These are phyloP conservation scores for Aspergillus ruber DNA, from an alignment of 2,329 filamentous ascomycete genomes.

Conservation along the genomic window DNA sequence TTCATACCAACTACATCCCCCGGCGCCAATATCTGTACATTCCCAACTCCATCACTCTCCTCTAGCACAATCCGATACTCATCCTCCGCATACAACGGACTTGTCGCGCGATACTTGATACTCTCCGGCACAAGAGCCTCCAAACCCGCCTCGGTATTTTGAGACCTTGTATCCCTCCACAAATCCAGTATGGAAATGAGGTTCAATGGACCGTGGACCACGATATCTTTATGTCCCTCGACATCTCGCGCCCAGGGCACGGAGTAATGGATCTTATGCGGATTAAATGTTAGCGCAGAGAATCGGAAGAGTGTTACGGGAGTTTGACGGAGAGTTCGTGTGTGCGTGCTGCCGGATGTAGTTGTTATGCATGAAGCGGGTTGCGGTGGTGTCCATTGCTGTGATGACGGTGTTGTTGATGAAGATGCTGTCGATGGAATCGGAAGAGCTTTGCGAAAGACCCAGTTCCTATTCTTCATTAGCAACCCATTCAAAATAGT, in stretches of 20 bases:
- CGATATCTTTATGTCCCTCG: conserved; percentile 38
- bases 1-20: conserved; percentile 32
- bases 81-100: conserved; percentile 45
- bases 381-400: conserved; percentile 3
- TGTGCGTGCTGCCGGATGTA: conserved; percentile 20
- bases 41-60: conserved; percentile 27
- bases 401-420: conserved; percentile 1
- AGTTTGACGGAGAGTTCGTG: conserved; percentile 30
- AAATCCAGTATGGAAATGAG: conserved; percentile 39
- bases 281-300: conserved; percentile 40
- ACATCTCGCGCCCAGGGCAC: conserved; percentile 38
- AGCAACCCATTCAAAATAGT: not conserved
- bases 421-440: conserved; percentile 6
- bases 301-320: conserved; percentile 39
- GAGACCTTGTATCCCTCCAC: conserved; percentile 33
- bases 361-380: conserved; percentile 14
- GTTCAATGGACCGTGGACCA: conserved; percentile 41
- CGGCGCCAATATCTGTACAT: conserved; percentile 29
- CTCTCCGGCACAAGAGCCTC: conserved; percentile 31
- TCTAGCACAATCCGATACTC: conserved; percentile 39
- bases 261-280: conserved; percentile 41
- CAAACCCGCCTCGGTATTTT: conserved; percentile 6
- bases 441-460: conserved; percentile 37
- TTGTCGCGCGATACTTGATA: conserved; percentile 45
- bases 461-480: conserved; percentile 33